Base-by-base conservation (phyloP, 2,329 filamentous ascomycete species). In the Gaeumannomyces sp. region DNA sequence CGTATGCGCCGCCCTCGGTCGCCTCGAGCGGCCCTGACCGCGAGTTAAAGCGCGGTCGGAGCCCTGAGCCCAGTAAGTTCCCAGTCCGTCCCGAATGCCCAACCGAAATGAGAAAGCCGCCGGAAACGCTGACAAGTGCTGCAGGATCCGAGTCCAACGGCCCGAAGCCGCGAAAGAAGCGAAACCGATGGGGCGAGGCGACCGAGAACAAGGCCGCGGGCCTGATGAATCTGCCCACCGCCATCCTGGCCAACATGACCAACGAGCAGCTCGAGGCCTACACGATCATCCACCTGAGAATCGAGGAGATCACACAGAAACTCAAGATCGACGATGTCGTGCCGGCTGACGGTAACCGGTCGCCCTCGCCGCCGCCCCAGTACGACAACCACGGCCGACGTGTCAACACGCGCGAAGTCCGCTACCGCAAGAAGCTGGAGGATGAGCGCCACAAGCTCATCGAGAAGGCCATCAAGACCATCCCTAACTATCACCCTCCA, bases 261-360 rank as follows among this genome's bases (percentile, higher is more conserved):
- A 94, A 90, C 75, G 95, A 99, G 79, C 95, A 99, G 83, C 87
- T 98, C 64, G 95, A 99, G 76, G 95, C 95, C 27, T 99, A 99
- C 76, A 95, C 93, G 28, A 83, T 98, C 70, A 83, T 98, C 70
- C 94, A 99, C 79, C 81, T 99, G 73, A 92, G 95, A 74, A 98
- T 99, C 74, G 94, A 99, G 78, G 95, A 99, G 79, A 99, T 99
- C 74, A 98, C 93, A 76, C 94, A 99, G 81, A 99, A 99, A 85
- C 87, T 99, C 71, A 90, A 94, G 74, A 99, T 99, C 78, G 96
- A 98, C 80, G 95, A 99, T 83, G 95, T 99, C 64, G 95, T 99
- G 68, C 95, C 95, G 66, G 92, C 92, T 71, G 95, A 98, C 79
- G 93, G 93, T 71, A 94, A 98, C 75, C 88, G 95, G 94, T 99